Percentiles rank a stretch among this genome's conserved stretches.
These are phyloP conservation scores for Anisodus acutangulus DNA, from an alignment of 257 asterid genomes.

Conservation along the genomic window DNA sequence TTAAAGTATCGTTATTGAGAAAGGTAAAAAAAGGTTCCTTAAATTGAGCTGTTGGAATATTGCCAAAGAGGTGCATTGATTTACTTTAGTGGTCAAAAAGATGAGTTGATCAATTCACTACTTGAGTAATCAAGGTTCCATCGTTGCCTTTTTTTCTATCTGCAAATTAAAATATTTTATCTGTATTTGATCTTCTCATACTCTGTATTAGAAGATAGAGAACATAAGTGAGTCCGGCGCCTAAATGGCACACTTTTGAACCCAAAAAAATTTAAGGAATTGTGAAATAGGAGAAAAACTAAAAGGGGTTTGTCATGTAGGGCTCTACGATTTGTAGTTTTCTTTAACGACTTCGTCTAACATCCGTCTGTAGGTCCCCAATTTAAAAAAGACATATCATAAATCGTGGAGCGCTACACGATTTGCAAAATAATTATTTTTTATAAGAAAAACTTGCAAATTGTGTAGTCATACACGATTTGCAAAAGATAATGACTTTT, in stretches of 20 bases:
- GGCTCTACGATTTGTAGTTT: too few species aligned
- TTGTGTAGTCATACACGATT: too few species aligned
- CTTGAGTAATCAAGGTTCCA: constrained; percentile 14
- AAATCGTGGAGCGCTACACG: too few species aligned
- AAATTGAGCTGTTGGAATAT: constrained; percentile 5
- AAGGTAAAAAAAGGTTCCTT: neutral
- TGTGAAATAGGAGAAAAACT: too few species aligned
- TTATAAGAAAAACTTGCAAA: too few species aligned
- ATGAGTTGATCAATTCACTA: neutral
- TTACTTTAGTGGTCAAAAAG: constrained; percentile 19
- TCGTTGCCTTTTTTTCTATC: neutral
- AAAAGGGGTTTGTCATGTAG: too few species aligned
- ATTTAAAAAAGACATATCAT: too few species aligned
- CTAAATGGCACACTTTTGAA: too few species aligned
- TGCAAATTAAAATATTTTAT: neutral
- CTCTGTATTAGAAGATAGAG: neutral
- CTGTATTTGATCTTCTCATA: neutral
- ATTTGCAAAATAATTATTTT: too few species aligned
- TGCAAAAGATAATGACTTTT: neutral
- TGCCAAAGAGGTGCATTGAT: constrained; percentile 1
- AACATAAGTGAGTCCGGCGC: neutral
- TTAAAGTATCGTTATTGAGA: neutral
- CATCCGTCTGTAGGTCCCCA: too few species aligned
- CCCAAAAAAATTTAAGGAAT: too few species aligned
- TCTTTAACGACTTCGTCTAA: too few species aligned